Evolutionary conservation across 768 basidiomycete genomes (phyloP).

Genomic region (Agaricus blazei): DNA sequence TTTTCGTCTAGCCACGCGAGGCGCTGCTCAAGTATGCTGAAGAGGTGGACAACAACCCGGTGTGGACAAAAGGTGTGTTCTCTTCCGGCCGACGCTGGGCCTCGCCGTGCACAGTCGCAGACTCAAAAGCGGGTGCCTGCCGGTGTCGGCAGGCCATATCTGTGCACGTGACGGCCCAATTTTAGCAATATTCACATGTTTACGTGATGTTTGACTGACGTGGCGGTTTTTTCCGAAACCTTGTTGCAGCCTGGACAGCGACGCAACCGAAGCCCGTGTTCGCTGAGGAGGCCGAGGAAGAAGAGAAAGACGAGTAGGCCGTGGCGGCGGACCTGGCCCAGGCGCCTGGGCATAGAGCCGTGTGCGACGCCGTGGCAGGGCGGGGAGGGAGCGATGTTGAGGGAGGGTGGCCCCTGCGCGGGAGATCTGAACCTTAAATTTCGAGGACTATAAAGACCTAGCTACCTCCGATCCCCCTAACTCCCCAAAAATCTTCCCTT

Average conservation of each 20-base stretch:
- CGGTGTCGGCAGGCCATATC: constrained; percentile 12
- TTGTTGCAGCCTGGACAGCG: constrained; percentile 71
- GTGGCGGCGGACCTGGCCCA: constrained; percentile 14
- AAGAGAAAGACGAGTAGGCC: constrained; percentile 46
- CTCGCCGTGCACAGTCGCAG: neutral
- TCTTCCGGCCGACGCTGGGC: constrained; percentile 10
- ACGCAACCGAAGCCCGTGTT: constrained; percentile 90
- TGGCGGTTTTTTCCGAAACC: constrained; percentile 55
- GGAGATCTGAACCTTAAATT: constrained; percentile 85
- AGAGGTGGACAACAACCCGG: constrained; percentile 68
- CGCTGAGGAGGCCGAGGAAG: constrained; percentile 55
- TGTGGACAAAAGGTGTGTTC: constrained; percentile 73
- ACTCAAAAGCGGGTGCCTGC: neutral
- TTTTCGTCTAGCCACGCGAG: constrained; percentile 76
- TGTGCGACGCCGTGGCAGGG: constrained; percentile 15
- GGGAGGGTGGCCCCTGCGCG: constrained; percentile 63
- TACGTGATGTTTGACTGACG: constrained; percentile 54
- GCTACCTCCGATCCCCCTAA: constrained; percentile 63
- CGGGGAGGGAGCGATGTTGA: constrained; percentile 27
- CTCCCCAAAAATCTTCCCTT: constrained; percentile 72
- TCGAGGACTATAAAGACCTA: constrained; percentile 77
- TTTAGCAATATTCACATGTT: constrained; percentile 33
- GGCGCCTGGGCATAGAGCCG: constrained; percentile 15
- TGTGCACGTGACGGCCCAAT: constrained; percentile 29
- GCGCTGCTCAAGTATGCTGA: constrained; percentile 93